Evolutionary conservation across 2,329 filamentous ascomycete genomes (phyloP).

Genomic region (Aspergillus versicolor): DNA sequence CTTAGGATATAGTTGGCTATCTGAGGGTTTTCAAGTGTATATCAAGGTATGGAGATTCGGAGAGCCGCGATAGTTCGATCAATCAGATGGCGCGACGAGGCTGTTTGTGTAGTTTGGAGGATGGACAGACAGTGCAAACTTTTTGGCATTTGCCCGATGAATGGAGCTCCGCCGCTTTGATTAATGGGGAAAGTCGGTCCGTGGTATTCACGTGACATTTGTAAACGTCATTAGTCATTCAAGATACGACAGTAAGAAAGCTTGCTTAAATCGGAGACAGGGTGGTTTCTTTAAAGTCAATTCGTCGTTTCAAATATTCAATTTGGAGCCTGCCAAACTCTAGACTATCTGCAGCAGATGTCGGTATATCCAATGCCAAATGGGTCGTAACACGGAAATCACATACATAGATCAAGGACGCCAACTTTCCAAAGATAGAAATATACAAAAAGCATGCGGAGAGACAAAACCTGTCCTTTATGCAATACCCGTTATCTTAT

Average conservation of each 20-base stretch:
- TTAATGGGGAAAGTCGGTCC: conserved; percentile 3
- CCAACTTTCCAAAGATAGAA: neutral
- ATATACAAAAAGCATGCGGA: conserved; percentile 1
- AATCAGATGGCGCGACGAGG: conserved; percentile 29
- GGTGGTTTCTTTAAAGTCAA: neutral
- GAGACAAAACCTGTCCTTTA: conserved; percentile 53
- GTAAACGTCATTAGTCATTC: neutral
- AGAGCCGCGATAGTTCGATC: conserved; percentile 21
- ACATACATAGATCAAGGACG: conserved; percentile 1
- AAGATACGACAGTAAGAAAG: too few relatives aligned
- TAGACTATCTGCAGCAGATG: neutral
- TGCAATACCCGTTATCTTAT: conserved; percentile 42
- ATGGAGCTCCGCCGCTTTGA: neutral
- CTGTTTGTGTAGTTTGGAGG: conserved; percentile 43
- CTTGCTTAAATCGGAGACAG: too few relatives aligned
- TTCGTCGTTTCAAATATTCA: neutral
- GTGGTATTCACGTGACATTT: neutral
- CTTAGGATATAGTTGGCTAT: conserved; percentile 4
- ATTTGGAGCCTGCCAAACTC: conserved; percentile 19
- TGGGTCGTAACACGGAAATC: neutral
- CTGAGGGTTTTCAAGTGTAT: conserved; percentile 10
- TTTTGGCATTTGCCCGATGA: conserved; percentile 17
- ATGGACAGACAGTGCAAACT: conserved; percentile 43
- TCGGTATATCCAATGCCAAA: neutral
- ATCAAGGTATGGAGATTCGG: conserved; percentile 7